Evolutionary conservation across 2,329 filamentous ascomycete species (phyloP).

Genomic region (Monilinia fructicola): DNA sequence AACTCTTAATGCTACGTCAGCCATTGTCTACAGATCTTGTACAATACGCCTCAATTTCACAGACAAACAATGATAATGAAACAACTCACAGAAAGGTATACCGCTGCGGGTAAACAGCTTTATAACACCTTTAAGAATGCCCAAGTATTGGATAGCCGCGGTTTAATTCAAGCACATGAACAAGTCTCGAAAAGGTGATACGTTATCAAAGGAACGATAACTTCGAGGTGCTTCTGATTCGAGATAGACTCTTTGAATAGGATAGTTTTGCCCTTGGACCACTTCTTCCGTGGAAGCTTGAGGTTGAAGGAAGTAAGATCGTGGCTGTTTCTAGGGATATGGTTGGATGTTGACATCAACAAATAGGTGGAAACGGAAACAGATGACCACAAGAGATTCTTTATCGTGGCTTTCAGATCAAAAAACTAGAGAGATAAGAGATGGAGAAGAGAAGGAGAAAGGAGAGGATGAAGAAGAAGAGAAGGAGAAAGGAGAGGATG

Average conservation of each 20-base stretch:
- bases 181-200: neutral
- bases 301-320: conserved; percentile 13
- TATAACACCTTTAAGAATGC: conserved; percentile 10
- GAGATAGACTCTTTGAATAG: conserved; percentile 12
- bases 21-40: conserved; percentile 35
- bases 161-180: conserved; percentile 26
- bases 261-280: conserved; percentile 24
- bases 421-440: neutral
- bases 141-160: neutral
- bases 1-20: conserved; percentile 47
- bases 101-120: neutral
- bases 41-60: conserved; percentile 27
- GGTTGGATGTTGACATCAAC: conserved; percentile 22
- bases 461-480: neutral
- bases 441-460: neutral
- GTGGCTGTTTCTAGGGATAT: conserved; percentile 22
- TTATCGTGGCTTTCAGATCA: neutral
- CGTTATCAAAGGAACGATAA: conserved; percentile 21
- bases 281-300: conserved; percentile 20
- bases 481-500: neutral
- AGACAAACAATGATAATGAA: neutral
- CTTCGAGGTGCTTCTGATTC: conserved; percentile 11
- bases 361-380: neutral
- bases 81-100: neutral
- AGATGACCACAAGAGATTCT: conserved; percentile 13